Conservation (phyloP, 108 stramenopile genomes). For the Nitzschia putrida region DNA sequence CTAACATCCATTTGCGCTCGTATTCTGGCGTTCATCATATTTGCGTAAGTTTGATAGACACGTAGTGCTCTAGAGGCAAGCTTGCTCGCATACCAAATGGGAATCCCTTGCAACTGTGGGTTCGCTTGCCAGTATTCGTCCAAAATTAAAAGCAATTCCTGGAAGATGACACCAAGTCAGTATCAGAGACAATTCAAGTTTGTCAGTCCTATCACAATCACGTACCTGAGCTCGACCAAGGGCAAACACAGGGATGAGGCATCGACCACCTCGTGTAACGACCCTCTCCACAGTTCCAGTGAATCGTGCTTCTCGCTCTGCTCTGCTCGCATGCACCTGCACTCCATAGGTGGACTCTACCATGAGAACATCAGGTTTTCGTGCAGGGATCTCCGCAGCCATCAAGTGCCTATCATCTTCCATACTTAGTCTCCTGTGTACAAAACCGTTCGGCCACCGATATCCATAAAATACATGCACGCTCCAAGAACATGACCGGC, state of each 20-base stretch:
- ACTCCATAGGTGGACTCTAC: conserved; percentile 96
- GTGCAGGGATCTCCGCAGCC: conserved; percentile 92
- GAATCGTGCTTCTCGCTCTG: conserved; percentile 93
- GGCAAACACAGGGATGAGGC: conserved; percentile 97
- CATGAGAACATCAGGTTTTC: conserved; percentile 93
- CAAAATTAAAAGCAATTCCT: conserved; percentile 94
- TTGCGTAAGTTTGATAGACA: conserved; percentile 97
- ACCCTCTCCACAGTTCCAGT: conserved; percentile 87
- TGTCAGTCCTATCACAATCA: not conserved
- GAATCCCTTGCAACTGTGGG: conserved; percentile 91
- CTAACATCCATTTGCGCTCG: conserved; percentile 91
- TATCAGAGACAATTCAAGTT: not conserved
- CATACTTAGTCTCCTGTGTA: conserved; percentile 99
- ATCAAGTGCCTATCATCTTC: conserved; percentile 97
- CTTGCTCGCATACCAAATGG: conserved; percentile 95
- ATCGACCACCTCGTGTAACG: conserved; percentile 89
- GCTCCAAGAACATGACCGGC: conserved; percentile 99
- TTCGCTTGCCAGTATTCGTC: conserved; percentile 98
- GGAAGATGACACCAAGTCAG: too few species aligned
- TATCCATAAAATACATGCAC: conserved; percentile 96
- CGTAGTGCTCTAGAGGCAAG: conserved; percentile 90
- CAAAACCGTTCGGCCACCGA: conserved; percentile 90
- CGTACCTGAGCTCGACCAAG: conserved; percentile 88
- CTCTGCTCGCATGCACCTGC: conserved; percentile 88
- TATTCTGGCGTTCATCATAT: conserved; percentile 98